Evolutionary conservation across 129 eudicot species (phyloP).

Genomic region (Helianthus annuus): DNA sequence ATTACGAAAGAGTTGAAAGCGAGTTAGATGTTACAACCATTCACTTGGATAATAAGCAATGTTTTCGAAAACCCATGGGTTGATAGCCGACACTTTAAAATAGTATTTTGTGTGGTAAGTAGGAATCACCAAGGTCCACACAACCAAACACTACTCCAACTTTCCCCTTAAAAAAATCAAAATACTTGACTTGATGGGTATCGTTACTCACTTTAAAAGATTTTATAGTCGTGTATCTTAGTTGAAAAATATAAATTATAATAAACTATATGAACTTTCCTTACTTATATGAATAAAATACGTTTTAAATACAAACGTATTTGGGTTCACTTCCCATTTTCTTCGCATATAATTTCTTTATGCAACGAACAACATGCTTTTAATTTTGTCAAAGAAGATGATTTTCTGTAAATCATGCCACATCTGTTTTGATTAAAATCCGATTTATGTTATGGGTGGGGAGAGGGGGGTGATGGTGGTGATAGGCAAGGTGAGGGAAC

Average conservation of each 20-base stretch:
- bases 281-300: too few relatives aligned
- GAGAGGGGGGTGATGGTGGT: too few relatives aligned
- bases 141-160: background rate
- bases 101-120: conserved; percentile 1
- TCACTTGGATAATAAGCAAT: background rate
- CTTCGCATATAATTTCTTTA: background rate
- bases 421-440: too few relatives aligned
- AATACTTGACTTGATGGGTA: conserved; percentile 20
- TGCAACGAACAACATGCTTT: too few relatives aligned
- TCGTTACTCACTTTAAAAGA: background rate
- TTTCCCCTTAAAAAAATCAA: background rate
- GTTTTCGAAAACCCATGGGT: background rate
- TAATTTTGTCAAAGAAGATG: too few relatives aligned
- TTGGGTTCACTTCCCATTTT: background rate
- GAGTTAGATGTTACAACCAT: background rate
- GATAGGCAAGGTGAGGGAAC: too few relatives aligned
- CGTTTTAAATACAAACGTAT: background rate
- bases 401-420: too few relatives aligned
- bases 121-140: conserved; percentile 9
- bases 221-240: background rate
- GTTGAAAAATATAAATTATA: background rate
- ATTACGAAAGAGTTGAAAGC: too few relatives aligned
- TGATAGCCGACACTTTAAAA: background rate
- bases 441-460: too few relatives aligned
- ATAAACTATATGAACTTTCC: background rate